These are phyloP conservation scores for Aspergillus calidoustus DNA, from an alignment of 2,329 filamentous ascomycete genomes.

Conservation along the genomic window DNA sequence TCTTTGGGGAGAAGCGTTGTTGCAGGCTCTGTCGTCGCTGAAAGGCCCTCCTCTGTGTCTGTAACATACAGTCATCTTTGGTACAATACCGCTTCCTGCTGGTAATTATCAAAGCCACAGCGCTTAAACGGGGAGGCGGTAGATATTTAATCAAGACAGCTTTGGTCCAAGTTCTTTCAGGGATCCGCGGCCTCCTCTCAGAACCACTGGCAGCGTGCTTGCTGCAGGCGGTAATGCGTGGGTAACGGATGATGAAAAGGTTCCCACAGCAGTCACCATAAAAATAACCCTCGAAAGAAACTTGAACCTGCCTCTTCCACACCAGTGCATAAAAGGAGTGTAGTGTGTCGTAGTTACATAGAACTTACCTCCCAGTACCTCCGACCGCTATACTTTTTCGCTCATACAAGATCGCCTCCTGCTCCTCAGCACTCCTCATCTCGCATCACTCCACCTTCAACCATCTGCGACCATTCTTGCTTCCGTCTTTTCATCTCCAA, in stretches of 20 bases:
- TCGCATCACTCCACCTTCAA: background rate
- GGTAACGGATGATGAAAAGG: conserved; percentile 14
- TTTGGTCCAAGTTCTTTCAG: background rate
- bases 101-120: background rate
- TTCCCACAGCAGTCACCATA: background rate
- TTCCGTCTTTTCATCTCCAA: background rate
- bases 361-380: background rate
- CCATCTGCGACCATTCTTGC: conserved; percentile 5
- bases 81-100: conserved; percentile 3
- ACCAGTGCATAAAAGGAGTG: background rate
- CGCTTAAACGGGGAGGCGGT: conserved; percentile 19
- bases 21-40: conserved; percentile 1
- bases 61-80: conserved; percentile 20
- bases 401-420: conserved; percentile 7
- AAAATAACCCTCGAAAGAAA: background rate
- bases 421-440: background rate
- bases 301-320: conserved; percentile 11
- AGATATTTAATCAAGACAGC: background rate
- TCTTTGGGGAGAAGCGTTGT: background rate
- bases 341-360: conserved; percentile 12
- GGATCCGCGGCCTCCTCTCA: conserved; percentile 7
- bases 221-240: conserved; percentile 9
- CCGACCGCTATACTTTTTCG: background rate
- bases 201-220: background rate
- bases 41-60: conserved; percentile 17